These are phyloP conservation scores for Hsuehochloa calcarea DNA, from an alignment of 176 grass and related monocot genomes.

Conservation along the genomic window DNA sequence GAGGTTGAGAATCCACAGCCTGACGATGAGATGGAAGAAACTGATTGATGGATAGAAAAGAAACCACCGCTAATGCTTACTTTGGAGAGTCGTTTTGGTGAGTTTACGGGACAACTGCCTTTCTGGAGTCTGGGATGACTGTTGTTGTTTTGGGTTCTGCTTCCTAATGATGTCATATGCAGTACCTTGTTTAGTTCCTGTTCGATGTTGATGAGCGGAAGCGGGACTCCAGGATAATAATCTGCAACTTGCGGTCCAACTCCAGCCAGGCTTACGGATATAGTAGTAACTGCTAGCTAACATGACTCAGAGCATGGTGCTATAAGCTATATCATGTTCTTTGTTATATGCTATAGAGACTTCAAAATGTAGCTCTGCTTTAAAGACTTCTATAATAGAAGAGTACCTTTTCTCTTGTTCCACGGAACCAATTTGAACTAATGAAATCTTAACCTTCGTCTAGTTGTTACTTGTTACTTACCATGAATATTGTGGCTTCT, in stretches of 20 bases:
- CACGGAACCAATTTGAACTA: conserved; percentile 11
- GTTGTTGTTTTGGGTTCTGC: conserved; percentile 35
- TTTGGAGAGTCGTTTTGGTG: conserved; percentile 19
- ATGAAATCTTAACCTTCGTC: conserved; percentile 8
- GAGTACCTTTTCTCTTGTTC: conserved; percentile 26
- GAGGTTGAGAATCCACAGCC: conserved; percentile 86
- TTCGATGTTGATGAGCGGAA: conserved; percentile 21
- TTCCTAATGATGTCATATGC: conserved; percentile 43
- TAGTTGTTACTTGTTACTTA: background rate
- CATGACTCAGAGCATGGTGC: conserved; percentile 28
- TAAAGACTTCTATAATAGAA: conserved; percentile 26
- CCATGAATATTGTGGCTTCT: background rate
- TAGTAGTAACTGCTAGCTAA: conserved; percentile 59
- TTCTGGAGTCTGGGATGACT: conserved; percentile 31
- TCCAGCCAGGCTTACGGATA: conserved; percentile 40
- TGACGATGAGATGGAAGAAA: conserved; percentile 83
- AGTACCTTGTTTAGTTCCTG: conserved; percentile 27
- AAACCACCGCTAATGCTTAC: conserved; percentile 44
- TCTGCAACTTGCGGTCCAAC: conserved; percentile 6
- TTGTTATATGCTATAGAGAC: conserved; percentile 25
- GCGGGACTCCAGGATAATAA: conserved; percentile 25
- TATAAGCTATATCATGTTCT: conserved; percentile 20
- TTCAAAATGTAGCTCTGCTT: conserved; percentile 27
- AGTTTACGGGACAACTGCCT: conserved; percentile 36
- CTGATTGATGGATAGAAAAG: conserved; percentile 43